Evolutionary conservation across 2,329 filamentous ascomycete genomes (phyloP).

Genomic region (Cytospora piceicola): DNA sequence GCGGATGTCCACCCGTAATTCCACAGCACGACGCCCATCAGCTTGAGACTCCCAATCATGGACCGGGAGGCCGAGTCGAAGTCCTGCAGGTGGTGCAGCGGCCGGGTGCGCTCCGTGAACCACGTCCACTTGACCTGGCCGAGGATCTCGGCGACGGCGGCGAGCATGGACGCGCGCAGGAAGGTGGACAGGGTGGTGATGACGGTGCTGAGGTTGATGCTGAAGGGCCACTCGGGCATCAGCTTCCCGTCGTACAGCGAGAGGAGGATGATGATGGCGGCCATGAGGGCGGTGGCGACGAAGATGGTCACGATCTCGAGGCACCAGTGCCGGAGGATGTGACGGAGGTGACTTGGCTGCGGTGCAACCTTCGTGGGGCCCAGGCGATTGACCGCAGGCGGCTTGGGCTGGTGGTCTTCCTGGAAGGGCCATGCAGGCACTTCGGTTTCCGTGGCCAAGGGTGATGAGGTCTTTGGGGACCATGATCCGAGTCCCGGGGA

Average conservation of each 20-base stretch:
- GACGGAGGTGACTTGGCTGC: constrained; percentile 17
- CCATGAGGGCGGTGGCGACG: constrained; percentile 20
- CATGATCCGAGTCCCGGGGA: background rate
- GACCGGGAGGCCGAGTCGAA: constrained; percentile 41
- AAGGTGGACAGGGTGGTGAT: constrained; percentile 32
- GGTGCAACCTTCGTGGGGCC: background rate
- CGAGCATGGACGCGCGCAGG: constrained; percentile 35
- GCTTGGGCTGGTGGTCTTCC: constrained; percentile 2
- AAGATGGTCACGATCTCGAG: constrained; percentile 26
- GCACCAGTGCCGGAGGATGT: constrained; percentile 22
- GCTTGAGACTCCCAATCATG: constrained; percentile 35
- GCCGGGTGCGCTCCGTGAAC: constrained; percentile 37
- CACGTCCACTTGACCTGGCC: constrained; percentile 41
- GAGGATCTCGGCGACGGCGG: constrained; percentile 38
- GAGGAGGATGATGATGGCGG: constrained; percentile 23
- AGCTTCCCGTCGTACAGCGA: constrained; percentile 18
- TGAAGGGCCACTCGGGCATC: constrained; percentile 34
- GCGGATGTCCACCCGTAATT: constrained; percentile 27
- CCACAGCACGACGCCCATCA: constrained; percentile 33
- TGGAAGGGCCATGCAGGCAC: constrained; percentile 6
- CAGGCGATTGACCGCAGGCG: background rate
- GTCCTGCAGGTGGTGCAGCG: constrained; percentile 38
- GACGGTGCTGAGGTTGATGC: constrained; percentile 34
- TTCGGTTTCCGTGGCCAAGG: background rate
- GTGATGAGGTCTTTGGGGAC: background rate